Conservation (phyloP, 116 monocot species). For the Zostera marina region DNA sequence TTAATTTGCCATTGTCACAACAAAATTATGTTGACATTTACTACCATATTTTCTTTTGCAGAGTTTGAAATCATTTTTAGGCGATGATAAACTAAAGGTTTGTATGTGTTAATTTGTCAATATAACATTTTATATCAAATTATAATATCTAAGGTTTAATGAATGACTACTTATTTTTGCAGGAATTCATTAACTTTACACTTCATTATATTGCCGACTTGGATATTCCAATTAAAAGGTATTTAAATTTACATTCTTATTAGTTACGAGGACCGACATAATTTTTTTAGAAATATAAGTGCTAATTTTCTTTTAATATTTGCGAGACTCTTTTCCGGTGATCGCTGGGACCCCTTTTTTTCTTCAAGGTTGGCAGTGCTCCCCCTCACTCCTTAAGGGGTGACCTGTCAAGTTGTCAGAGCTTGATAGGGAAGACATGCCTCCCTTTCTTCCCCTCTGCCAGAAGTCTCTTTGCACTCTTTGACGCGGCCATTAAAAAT, state of each 20-base stretch:
- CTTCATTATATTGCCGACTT: conserved; percentile 95
- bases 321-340: no score
- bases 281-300: background rate
- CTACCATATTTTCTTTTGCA: conserved; percentile 14
- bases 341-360: no score
- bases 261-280: background rate
- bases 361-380: no score
- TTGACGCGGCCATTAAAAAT: no score
- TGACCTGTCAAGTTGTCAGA: no score
- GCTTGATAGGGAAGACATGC: no score
- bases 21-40: background rate
- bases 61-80: conserved; percentile 81
- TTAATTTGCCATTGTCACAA: background rate
- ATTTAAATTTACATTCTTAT: background rate
- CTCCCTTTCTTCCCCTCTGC: no score
- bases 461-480: no score
- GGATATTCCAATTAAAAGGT: conserved; percentile 97
- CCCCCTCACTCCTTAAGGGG: no score
- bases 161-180: conserved; percentile 1
- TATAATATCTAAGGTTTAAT: background rate
- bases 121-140: background rate
- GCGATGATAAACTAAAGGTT: conserved; percentile 89
- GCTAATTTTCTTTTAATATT: conserved; percentile 1
- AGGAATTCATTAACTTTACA: conserved; percentile 95
- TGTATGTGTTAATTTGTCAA: conserved; percentile 1